A percentile compares a stretch with the other conserved stretches of the same genome.
These are phyloP conservation scores for Skeletonema marinoi DNA, from an alignment of 108 stramenopile genomes.

Conservation along the genomic window DNA sequence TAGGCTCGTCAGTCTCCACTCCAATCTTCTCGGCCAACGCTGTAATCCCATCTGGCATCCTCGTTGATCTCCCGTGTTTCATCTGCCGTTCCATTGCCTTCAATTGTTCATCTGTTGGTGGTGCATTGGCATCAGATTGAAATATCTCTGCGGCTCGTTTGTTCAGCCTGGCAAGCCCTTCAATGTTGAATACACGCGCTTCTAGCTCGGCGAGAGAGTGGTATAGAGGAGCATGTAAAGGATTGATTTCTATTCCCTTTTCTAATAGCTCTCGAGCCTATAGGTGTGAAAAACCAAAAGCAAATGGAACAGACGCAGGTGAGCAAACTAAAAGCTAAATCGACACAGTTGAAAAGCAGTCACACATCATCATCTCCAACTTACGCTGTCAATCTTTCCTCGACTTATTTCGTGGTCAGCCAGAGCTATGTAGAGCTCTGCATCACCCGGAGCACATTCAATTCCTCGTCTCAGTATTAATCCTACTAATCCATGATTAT, in stretches of 20 bases:
- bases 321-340: not conserved
- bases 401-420: constrained; percentile 60
- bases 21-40: constrained; percentile 70
- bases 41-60: constrained; percentile 45
- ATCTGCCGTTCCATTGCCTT: constrained; percentile 53
- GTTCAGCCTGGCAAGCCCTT: constrained; percentile 79
- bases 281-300: not conserved
- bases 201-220: constrained; percentile 88
- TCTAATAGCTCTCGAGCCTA: constrained; percentile 74
- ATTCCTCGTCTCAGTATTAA: constrained; percentile 75
- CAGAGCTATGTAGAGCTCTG: constrained; percentile 65
- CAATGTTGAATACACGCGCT: constrained; percentile 81
- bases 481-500: constrained; percentile 64
- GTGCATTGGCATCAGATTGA: constrained; percentile 59
- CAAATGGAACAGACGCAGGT: not conserved
- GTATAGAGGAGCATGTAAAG: constrained; percentile 78
- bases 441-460: constrained; percentile 73
- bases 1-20: constrained; percentile 40
- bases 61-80: constrained; percentile 28
- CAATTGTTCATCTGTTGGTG: constrained; percentile 45
- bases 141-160: constrained; percentile 72
- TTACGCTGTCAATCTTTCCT: constrained; percentile 67
- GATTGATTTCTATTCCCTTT: constrained; percentile 79
- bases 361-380: not conserved
- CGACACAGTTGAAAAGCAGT: not conserved